phyloP scores from a whole-genome alignment of 129 eudicot species.

The Artemisia argyi region DNA sequence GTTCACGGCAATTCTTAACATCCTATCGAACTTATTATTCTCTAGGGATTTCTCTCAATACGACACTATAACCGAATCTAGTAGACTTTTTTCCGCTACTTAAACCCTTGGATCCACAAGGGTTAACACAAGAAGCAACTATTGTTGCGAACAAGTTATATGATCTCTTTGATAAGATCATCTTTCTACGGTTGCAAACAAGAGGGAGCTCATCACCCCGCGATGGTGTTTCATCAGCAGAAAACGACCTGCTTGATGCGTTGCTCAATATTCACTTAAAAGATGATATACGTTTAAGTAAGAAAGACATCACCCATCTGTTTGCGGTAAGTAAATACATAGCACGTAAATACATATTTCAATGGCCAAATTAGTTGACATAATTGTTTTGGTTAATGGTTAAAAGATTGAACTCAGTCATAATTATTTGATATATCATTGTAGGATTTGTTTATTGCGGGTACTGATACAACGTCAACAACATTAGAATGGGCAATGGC shows the following conservation, averaged over 20 bases:
- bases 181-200: slow-evolving; percentile 15
- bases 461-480: slow-evolving; percentile 41
- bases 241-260: slow-evolving; percentile 10
- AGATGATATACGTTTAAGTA: not conserved
- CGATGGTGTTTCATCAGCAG: not conserved
- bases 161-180: slow-evolving; percentile 25
- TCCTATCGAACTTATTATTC: not conserved
- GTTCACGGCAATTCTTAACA: not conserved
- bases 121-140: not conserved
- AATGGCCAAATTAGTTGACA: not conserved
- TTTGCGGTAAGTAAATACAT: not conserved
- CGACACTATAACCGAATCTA: not conserved
- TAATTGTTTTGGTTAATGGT: not conserved
- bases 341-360: not conserved
- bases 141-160: slow-evolving; percentile 13
- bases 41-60: not conserved
- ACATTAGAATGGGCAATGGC: slow-evolving; percentile 51
- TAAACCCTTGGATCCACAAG: slow-evolving; percentile 6
- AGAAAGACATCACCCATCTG: slow-evolving; percentile 9
- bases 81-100: slow-evolving; percentile 5
- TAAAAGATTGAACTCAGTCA: not conserved
- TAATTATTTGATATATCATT: not conserved
- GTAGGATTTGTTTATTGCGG: slow-evolving; percentile 35
- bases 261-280: not conserved
- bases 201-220: not conserved